These are phyloP conservation scores for Aurifilum marmelostoma DNA, from an alignment of 2,329 filamentous ascomycete species.

Conservation along the genomic window DNA sequence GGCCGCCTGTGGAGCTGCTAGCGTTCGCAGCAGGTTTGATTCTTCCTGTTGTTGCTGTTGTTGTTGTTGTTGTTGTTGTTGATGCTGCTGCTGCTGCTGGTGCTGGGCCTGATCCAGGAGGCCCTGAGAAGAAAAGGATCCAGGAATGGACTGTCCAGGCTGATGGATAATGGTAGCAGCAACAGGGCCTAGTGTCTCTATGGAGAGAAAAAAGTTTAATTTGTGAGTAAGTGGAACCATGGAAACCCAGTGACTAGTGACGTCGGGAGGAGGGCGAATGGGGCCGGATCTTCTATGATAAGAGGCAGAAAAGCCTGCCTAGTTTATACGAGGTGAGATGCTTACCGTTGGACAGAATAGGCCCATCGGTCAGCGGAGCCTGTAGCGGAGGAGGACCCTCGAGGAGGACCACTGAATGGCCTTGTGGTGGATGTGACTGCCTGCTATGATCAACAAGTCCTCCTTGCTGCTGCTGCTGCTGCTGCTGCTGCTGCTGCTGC, in stretches of 20 bases:
- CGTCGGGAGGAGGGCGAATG: too few relatives aligned
- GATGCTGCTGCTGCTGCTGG: too few relatives aligned
- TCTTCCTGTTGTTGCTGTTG: neutral
- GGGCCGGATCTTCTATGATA: neutral
- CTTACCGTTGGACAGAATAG: neutral
- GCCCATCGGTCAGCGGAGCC: neutral
- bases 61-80: too few relatives aligned
- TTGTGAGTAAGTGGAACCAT: too few relatives aligned
- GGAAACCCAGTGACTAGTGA: too few relatives aligned
- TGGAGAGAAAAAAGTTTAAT: too few relatives aligned
- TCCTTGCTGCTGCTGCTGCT: constrained; percentile 1
- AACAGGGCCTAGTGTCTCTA: neutral
- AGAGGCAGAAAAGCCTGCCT: neutral
- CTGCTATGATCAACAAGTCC: neutral
- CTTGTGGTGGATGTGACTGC: neutral
- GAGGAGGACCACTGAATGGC: neutral
- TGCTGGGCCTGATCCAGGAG: neutral
- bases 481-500: too few relatives aligned
- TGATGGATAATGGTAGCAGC: neutral
- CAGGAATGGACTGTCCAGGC: neutral
- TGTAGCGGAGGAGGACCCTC: neutral
- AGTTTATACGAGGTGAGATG: neutral
- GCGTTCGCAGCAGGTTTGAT: neutral
- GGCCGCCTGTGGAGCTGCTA: constrained; percentile 2
- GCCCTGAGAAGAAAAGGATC: neutral